Conservation (phyloP, 1,284 basidiomycete species). For the Filobasidium uniguttulatum region DNA sequence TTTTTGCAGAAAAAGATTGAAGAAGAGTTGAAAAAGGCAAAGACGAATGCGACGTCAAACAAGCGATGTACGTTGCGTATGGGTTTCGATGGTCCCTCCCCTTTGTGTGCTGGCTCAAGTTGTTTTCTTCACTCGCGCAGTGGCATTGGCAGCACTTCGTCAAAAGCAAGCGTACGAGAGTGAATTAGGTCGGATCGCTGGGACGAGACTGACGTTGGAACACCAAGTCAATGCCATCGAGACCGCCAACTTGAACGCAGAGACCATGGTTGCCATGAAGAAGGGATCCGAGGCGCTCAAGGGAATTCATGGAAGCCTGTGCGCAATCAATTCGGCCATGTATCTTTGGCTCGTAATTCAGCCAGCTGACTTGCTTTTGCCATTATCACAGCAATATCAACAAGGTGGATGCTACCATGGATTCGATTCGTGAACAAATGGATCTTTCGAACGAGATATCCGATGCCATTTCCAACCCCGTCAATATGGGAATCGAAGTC, state of each 20-base stretch:
- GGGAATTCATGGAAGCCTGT: conserved; percentile 85
- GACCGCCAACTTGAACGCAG: conserved; percentile 94
- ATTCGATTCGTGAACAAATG: conserved; percentile 79
- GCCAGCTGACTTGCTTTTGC: background rate
- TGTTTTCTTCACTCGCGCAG: conserved; percentile 36
- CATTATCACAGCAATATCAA: conserved; percentile 55
- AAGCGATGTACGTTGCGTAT: conserved; percentile 54
- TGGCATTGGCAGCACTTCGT: conserved; percentile 76
- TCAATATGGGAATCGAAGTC: conserved; percentile 49
- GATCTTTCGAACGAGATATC: conserved; percentile 91
- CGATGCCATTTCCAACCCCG: conserved; percentile 76
- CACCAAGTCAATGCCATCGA: conserved; percentile 94
- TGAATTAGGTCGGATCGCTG: conserved; percentile 76
- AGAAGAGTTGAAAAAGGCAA: conserved; percentile 83
- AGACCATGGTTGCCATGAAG: conserved; percentile 98
- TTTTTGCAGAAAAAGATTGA: conserved; percentile 93
- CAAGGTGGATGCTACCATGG: conserved; percentile 87
- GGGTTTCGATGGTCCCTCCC: background rate
- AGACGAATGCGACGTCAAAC: conserved; percentile 83
- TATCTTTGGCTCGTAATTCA: background rate
- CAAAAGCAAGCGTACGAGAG: conserved; percentile 85
- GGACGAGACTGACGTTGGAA: conserved; percentile 83
- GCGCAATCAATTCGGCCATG: conserved; percentile 37
- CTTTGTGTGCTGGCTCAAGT: background rate
- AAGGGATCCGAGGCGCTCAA: conserved; percentile 83